These are phyloP conservation scores for Salvia sclarea DNA, from an alignment of 305 asterid genomes.

Conservation along the genomic window DNA sequence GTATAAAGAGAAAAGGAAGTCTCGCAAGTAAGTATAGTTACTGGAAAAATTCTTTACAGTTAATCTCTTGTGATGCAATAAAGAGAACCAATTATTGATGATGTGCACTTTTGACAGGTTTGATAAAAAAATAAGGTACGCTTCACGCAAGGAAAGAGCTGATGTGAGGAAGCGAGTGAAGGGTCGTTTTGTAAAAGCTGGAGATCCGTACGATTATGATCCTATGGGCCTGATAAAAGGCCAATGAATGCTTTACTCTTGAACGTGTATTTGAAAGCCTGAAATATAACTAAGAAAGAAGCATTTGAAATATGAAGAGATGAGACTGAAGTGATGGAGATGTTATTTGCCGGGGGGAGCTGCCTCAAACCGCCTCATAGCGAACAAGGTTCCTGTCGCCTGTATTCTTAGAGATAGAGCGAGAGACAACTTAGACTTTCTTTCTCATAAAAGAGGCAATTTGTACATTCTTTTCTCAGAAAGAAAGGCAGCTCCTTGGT, in stretches of 20 bases:
- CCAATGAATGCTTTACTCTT: slow-evolving; percentile 32
- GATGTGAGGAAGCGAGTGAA: slow-evolving; percentile 76
- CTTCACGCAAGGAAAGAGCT: slow-evolving; percentile 69
- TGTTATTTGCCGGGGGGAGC: slow-evolving; percentile 19
- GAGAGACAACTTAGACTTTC: slow-evolving; percentile 14
- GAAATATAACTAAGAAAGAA: slow-evolving; percentile 5
- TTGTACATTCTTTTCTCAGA: slow-evolving; percentile 28
- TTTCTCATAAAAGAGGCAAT: slow-evolving; percentile 27
- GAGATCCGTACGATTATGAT: slow-evolving; percentile 64
- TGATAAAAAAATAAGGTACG: slow-evolving; percentile 60
- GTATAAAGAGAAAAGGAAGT: slow-evolving; percentile 81
- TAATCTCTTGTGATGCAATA: slow-evolving; percentile 1
- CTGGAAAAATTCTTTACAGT: slow-evolving; percentile 12
- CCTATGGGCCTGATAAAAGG: slow-evolving; percentile 42
- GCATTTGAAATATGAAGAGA: slow-evolving; percentile 5
- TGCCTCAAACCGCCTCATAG: slow-evolving; percentile 1
- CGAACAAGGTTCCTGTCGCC: slow-evolving; percentile 18
- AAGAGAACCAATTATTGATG: neutral
- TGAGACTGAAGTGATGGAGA: slow-evolving; percentile 16
- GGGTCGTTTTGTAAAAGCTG: slow-evolving; percentile 78
- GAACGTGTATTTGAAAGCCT: slow-evolving; percentile 20
- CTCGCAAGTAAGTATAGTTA: slow-evolving; percentile 60
- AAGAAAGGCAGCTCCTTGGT: slow-evolving; percentile 30
- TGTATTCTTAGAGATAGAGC: slow-evolving; percentile 23
- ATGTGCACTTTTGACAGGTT: slow-evolving; percentile 44